Base-by-base conservation (phyloP, 1,284 basidiomycete genomes). In the Porodaedalea pini region DNA sequence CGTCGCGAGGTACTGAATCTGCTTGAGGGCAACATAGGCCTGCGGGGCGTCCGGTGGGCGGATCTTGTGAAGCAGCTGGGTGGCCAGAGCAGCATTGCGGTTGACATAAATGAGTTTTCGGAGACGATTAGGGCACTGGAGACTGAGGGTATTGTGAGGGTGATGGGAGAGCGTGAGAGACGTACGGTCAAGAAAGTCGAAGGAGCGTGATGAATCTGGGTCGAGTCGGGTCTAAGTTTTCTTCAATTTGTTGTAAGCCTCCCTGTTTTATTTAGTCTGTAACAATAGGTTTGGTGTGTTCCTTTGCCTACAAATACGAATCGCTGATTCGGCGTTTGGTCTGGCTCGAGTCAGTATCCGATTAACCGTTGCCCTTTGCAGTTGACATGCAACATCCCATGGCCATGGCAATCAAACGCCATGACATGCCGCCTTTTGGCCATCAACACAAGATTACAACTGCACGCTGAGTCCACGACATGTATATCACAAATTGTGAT, bases 141-240 rank as follows among this genome's bases (percentile, higher is more conserved):
- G 75, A 86, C 83, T 57, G 94, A 97, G 71, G 92, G 94, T 0
- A 54, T 87, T 36, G 73, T 94, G 58, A 93, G 87, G 69, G 86
- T 95, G 15, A 79, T 91, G 17, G 93, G 93, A 1, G 92, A 95
- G 68, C 78, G 90, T 56, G 93, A 96, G 45, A 85, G 79, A 73
- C 81, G 92, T 68, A 86, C 82, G 66, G 92, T 96, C 68, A 79
- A 86, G 65, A 65, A 74, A 43, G 70, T 78, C 5, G 73, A 73
- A 25, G 69, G 70, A 10, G 68, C 67, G 10, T 71, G 57, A 66
- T 49, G 51, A 48, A 50, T 40, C 32, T 45, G 23, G 49, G 41
- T 59, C 44, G 21, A 13, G 4, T 21, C 25, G 41, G 17, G n/a
- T n/a, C n/a, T n/a, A n/a, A n/a, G 17, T 49, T 31, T 49, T 21